Evolutionary conservation across 805 yeast genomes (phyloP), one percentile per base, ranked within the genome.

Genomic region (Candida koratica): DNA sequence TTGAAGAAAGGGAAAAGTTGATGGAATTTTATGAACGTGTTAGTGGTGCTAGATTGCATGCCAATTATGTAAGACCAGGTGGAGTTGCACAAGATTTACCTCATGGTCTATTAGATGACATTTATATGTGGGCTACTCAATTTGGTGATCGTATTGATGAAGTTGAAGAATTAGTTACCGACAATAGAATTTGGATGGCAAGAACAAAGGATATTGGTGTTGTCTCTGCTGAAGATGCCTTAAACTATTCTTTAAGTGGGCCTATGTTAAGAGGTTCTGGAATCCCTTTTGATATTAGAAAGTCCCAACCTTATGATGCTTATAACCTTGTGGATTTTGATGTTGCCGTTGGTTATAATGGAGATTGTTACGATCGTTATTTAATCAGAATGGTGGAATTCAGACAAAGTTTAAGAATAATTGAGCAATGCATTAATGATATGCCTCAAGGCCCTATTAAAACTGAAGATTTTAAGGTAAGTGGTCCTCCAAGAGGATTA

Each of bases 61-160:
- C 88, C 17, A 94, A 94, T 26, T 86, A 86, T 51, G 80, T 84
- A 44, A 77, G 95, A 67, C 95, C 95, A 37, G 95, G 95, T 53
- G 95, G 95, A 55, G 95, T 86, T 13, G 67, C 90, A 14, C 94
- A 83, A 64, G 95, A 86, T 64, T 62, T 86, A 42, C 95, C 95
- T 17, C 81, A 77, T 26, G 95, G 95, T 35, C 60, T 86, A 54
- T 73, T 86, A 51, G 95, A 86, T 61, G 95, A 86, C 58, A 86
- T 86, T 47, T 86, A 84, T 64, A 85, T 85, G 90, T 86, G 95
- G 95, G 94, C 95, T 38, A 86, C 95, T 16, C 95, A 86, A 69
- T 86, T 86, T 50, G 95, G 95, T 57, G 95, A 86, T 67, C 78
- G 95, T 68, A 65, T 86, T 48, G 95, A 86, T 60, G 95, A 86